Evolutionary conservation across 768 basidiomycete species (phyloP), one percentile per base, ranked within the genome.

Genomic region (Boletus pseudopeckii): DNA sequence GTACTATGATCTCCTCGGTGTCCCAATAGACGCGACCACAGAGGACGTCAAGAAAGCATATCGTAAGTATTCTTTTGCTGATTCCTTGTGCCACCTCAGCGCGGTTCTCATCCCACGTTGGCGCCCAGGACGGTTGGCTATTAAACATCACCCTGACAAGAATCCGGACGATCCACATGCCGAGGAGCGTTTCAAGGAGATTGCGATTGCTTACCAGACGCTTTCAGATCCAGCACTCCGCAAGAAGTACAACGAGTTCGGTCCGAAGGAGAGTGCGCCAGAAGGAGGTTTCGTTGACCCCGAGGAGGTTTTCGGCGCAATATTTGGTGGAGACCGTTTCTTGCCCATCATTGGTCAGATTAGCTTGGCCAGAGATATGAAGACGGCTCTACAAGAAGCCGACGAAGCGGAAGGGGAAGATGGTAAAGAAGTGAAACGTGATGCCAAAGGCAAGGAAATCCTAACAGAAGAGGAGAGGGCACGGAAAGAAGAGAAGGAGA

Each of bases 41-140:
- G 91, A 92, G 17, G 92, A 95, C 45, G 79, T 96, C 67, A 95
- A 95, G 79, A 93, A 89, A 67, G 88, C 93, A 2, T 95, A 96
- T 72, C 83, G 93, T 86, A 64, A 56, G 75, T 52, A 7, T 41
- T 17, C 7, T 1, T 6, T 37, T 13, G 9, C n/a, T 39, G 0
- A 5, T 15, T 22, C 14, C 9, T 9, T 24, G 13, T 32, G 3
- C n/a, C n/a, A 5, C 17, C 9, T 18, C 3, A 26, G 13, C 34
- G 24, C 11, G 24, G 44, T 48, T n/a, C 43, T 55, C 39, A 56
- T 32, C 32, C 41, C 22, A 18, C 32, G 20, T 28, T 36, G 50
- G 50, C 38, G 24, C 48, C 24, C 51, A 90, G 87, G 89, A 41
- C 82, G 87, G 7, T 77, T 92, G 47, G 92, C 92, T 2, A 93